Evolutionary conservation across 768 basidiomycete species (phyloP).

Genomic region (Lepiota subincarnata): DNA sequence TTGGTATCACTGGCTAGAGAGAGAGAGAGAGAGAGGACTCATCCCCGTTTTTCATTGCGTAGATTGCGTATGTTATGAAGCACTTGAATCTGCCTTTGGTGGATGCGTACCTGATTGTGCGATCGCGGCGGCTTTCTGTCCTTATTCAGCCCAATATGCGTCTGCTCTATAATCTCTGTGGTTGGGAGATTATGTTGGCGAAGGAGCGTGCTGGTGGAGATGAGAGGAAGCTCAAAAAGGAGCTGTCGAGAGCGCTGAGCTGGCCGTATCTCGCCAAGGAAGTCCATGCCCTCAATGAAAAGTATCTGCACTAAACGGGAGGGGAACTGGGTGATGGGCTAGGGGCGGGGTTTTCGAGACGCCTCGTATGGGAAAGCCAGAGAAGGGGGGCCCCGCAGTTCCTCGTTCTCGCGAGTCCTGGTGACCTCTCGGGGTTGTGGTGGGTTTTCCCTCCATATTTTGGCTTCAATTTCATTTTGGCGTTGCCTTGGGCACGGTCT

Average conservation of each 20-base stretch:
- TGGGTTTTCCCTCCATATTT: neutral
- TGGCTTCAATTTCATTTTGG: neutral
- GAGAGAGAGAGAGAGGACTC: too few relatives aligned
- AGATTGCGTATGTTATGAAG: constrained; percentile 98
- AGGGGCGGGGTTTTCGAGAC: too few relatives aligned
- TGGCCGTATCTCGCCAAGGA: constrained; percentile 87
- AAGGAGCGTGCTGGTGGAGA: constrained; percentile 58
- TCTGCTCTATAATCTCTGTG: constrained; percentile 90
- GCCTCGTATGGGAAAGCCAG: neutral
- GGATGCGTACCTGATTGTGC: constrained; percentile 90
- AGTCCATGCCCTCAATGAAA: constrained; percentile 82
- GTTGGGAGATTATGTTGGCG: constrained; percentile 95
- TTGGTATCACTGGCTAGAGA: constrained; percentile 9
- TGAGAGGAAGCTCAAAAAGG: constrained; percentile 46
- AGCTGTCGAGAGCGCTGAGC: constrained; percentile 64
- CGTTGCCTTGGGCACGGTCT: too few relatives aligned
- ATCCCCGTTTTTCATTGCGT: neutral
- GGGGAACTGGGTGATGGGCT: too few relatives aligned
- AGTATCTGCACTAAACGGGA: constrained; percentile 62
- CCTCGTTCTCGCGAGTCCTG: neutral
- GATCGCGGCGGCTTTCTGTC: constrained; percentile 84
- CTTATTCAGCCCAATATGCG: constrained; percentile 95
- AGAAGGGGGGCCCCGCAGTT: neutral
- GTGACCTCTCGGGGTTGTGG: neutral
- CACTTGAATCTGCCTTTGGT: constrained; percentile 80